These are phyloP conservation scores for Fraxinus latifolia DNA, from an alignment of 305 asterid genomes.

Conservation along the genomic window DNA sequence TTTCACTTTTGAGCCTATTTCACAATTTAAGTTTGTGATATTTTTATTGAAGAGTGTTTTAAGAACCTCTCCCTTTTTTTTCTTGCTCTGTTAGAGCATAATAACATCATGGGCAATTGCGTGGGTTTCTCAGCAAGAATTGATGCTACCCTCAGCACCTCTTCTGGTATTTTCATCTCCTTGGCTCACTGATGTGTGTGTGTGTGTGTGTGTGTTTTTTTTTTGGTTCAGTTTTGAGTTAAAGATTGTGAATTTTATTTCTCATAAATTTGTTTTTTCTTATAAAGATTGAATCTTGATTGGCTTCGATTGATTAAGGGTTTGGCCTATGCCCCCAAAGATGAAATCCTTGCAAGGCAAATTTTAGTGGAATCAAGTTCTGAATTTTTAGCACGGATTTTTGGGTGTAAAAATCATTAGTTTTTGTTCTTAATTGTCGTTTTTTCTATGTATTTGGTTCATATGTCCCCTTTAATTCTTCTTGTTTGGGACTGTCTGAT, in stretches of 20 bases:
- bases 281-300: not conserved
- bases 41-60: slow-evolving; percentile 1
- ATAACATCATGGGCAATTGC: slow-evolving; percentile 67
- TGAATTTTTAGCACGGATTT: not conserved
- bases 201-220: not conserved
- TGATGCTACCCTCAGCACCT: slow-evolving; percentile 56
- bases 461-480: not conserved
- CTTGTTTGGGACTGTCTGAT: not conserved
- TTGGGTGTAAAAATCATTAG: not conserved
- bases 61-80: not conserved
- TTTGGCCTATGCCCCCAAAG: not conserved
- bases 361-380: not conserved
- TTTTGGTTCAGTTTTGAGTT: not conserved
- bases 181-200: not conserved
- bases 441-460: not conserved
- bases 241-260: not conserved
- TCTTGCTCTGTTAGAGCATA: slow-evolving; percentile 7
- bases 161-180: slow-evolving; percentile 44
- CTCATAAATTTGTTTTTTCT: not conserved
- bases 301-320: slow-evolving; percentile 4
- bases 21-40: not conserved
- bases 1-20: not conserved
- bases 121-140: slow-evolving; percentile 71
- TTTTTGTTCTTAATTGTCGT: not conserved
- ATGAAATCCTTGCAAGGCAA: slow-evolving; percentile 10